Evolutionary conservation across 106 monocot genomes (phyloP), one percentile per base, ranked within the genome.

Genomic region (Xerophyta viscosa): DNA sequence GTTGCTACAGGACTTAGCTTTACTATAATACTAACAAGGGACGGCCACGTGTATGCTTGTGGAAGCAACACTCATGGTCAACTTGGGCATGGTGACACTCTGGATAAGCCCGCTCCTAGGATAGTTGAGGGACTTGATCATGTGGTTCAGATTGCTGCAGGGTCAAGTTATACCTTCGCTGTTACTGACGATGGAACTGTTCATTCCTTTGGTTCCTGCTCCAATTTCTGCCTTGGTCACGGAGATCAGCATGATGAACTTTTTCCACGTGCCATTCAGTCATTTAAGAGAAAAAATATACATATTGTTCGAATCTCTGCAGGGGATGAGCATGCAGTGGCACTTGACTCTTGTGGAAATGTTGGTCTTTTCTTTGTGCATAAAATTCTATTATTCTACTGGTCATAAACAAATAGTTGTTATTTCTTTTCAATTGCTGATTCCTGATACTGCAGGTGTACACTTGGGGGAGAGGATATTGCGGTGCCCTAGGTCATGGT

Each of bases 401-500:
- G 24, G 24, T 15, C 45, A 29, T n/a, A 29, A 65, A 26, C 12
- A 9, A 42, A 7, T n/a, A n/a, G n/a, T n/a, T 46, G 33, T 56
- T 23, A 19, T 45, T 27, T 17, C 27, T 55, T 50, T 62, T 43
- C 14, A 30, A 26, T 41, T 39, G 26, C 31, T 61, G 27, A 4
- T 49, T 14, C 12, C 51, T 66, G 20, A 29, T n/a, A 73, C 67
- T 56, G 17, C 71, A 96, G 94, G 88, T 85, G 13, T 88, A 88
- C 56, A 96, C 94, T 25, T 96, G 94, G 94, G 94, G 94, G 14
- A 81, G 84, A 67, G 94, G 94, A 24, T 96, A 96, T 55, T 96
- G 88, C 73, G 94, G 94, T 24, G 94, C 81, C 41, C 59, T 96
- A 28, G 94, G 94, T 24, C 94, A 88, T 71, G 94, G 94, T 20